Conservation (phyloP, 768 basidiomycete genomes). For the Suillus weaverae region DNA sequence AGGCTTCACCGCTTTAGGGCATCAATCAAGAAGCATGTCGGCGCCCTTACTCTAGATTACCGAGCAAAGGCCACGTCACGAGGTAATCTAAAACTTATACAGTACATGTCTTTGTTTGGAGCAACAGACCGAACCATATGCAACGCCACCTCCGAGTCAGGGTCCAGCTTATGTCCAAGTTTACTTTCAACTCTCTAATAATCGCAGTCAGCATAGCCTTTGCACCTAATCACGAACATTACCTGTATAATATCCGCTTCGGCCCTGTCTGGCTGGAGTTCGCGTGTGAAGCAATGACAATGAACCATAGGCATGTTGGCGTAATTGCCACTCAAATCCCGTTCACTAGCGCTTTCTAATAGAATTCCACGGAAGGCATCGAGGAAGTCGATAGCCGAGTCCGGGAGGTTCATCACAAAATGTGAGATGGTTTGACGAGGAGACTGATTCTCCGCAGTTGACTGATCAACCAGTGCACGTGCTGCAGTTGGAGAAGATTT, state of each 20-base stretch:
- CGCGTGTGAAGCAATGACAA: slow-evolving; percentile 94
- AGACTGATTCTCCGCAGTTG: slow-evolving; percentile 19
- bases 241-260: slow-evolving; percentile 81
- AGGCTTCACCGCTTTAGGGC: neutral
- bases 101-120: slow-evolving; percentile 97
- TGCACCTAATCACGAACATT: slow-evolving; percentile 16
- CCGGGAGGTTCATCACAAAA: slow-evolving; percentile 98
- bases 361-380: slow-evolving; percentile 80
- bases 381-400: slow-evolving; percentile 86
- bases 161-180: slow-evolving; percentile 54
- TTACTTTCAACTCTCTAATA: slow-evolving; percentile 69
- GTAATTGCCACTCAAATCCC: slow-evolving; percentile 49
- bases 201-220: slow-evolving; percentile 16
- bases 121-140: slow-evolving; percentile 91
- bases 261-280: slow-evolving; percentile 66
- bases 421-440: slow-evolving; percentile 67
- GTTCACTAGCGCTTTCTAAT: slow-evolving; percentile 34
- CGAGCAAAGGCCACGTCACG: slow-evolving; percentile 38
- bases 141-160: slow-evolving; percentile 42
- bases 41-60: slow-evolving; percentile 12
- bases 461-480: slow-evolving; percentile 6
- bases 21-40: slow-evolving; percentile 3
- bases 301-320: slow-evolving; percentile 83
- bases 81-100: slow-evolving; percentile 83
- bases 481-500: slow-evolving; percentile 1